Percentiles rank a stretch among this genome's conserved stretches.
phyloP scores from a whole-genome alignment of 1,284 basidiomycete genomes.

The Ustilago hordei region DNA sequence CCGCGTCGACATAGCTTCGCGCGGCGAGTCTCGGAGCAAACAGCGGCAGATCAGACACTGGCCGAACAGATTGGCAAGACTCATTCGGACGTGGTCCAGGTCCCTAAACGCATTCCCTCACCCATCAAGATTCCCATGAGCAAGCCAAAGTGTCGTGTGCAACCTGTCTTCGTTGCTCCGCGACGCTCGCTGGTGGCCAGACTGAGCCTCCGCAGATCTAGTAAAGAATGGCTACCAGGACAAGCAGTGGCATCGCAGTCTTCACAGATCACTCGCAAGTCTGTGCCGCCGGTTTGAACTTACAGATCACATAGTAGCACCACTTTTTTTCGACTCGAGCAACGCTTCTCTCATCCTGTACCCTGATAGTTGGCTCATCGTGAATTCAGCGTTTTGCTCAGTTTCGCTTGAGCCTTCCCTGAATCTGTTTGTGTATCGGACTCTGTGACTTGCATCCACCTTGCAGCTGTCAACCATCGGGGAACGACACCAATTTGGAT shows the following conservation, averaged over 20 bases:
- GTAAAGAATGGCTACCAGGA: slow-evolving; percentile 10
- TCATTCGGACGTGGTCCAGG: neutral
- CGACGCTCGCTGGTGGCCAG: slow-evolving; percentile 33
- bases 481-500: no score
- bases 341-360: neutral
- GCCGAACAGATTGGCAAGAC: neutral
- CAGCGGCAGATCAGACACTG: neutral
- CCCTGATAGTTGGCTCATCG: neutral
- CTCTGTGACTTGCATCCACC: neutral
- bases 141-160: neutral
- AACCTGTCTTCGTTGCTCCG: neutral
- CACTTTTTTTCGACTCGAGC: neutral
- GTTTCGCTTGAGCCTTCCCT: no score
- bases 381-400: neutral
- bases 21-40: slow-evolving; percentile 1
- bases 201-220: slow-evolving; percentile 20
- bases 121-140: slow-evolving; percentile 1
- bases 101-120: neutral
- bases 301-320: neutral
- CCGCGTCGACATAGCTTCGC: slow-evolving; percentile 34
- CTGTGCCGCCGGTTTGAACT: slow-evolving; percentile 7
- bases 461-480: neutral
- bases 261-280: slow-evolving; percentile 8
- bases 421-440: neutral
- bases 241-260: neutral